Evolutionary conservation across 176 grass and related monocot species (phyloP), one percentile per base, ranked within the genome.

Genomic region (Oryza coarctata): DNA sequence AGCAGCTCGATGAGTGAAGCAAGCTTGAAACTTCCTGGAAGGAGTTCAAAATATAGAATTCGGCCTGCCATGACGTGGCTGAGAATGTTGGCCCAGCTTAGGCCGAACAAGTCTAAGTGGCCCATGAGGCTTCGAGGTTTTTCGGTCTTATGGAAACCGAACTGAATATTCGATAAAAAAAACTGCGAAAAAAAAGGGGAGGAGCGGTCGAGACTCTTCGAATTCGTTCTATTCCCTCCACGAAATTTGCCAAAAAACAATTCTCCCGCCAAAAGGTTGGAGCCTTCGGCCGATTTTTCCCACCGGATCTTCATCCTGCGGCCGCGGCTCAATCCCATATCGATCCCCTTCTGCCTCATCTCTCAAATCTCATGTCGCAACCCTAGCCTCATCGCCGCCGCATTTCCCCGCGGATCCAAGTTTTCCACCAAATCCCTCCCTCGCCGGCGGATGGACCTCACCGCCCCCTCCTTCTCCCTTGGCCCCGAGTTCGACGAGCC

Each of bases 391-490:
- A 7, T 14, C 15, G 11, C 26, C 38, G n/a, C 38, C n/a, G 68
- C 36, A 40, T 39, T 25, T n/a, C 55, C 65, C 69, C 57, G 20
- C 55, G 55, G 55, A 25, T 60, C 55, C 20, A 60, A 25, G 55
- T 0, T 9, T 2, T 60, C 55, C 20, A 60, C 55, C 8, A 60
- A 60, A 60, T 25, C 20, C 55, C 22, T 23, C 55, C 55, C 7
- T 25, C 7, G 55, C 1, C 22, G 55, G 55, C 55, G 2, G 55
- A 94, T 94, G 93, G 93, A 91, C 9, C 79, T 91, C 63, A 55
- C 88, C 28, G 83, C 63, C 31, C 95, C 92, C 6, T 60, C 55
- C 7, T 66, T 70, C 78, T 76, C 61, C 22, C 77, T 83, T 17
- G 87, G 80, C 1, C 25, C 79, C 9, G 86, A 91, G 63, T 52